Base-by-base conservation (phyloP, 305 asterid species). In the Solanum hybrid region DNA sequence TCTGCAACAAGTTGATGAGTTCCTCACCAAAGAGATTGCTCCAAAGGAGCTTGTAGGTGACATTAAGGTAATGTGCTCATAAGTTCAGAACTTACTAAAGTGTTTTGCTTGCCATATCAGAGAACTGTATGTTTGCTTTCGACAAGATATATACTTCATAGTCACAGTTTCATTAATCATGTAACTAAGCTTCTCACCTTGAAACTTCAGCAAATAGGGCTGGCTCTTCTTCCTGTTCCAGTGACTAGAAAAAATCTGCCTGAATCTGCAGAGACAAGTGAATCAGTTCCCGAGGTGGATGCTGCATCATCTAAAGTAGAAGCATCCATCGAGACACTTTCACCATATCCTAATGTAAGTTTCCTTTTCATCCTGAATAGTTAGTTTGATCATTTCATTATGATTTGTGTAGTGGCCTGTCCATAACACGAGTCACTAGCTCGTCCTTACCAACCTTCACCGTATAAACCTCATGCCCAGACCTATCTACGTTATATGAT, bases 281-380 rank as follows among this genome's bases (percentile, higher is more conserved):
- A 93, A 87, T 22, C 96, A 46, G 85, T 82, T 79, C 86, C 60
- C 12, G 2, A 79, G 64, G 86, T 79, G 34, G 66, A 40, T 12
- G 69, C 51, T 40, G 66, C 36, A 80, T 24, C 86, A 80, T 81
- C 92, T 10, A 93, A 92, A 89, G 90, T 37, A 86, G 95, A 80
- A 40, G 9, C 86, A 80, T 40, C 90, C 73, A 82, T 91, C 22
- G 93, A 80, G 89, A 78, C 93, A 24, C 98, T 94, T 79, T 97
- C 99, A 36, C 99, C 99, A 71, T 97, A 93, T 90, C 97, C 99
- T 20, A 94, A 93, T 32, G 99, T 97, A 93, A 94, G 85, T 76
- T 56, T 90, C 89, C 91, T 29, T 13, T 75, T 40, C 79, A 73
- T 69, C 13, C 36, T 13, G 35, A 24, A 31, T 22, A 69, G 17